A percentile compares a stretch with the other conserved stretches of the same genome.
These are phyloP conservation scores for Gelatoporia subvermispora DNA, from an alignment of 768 basidiomycete genomes.

Conservation along the genomic window DNA sequence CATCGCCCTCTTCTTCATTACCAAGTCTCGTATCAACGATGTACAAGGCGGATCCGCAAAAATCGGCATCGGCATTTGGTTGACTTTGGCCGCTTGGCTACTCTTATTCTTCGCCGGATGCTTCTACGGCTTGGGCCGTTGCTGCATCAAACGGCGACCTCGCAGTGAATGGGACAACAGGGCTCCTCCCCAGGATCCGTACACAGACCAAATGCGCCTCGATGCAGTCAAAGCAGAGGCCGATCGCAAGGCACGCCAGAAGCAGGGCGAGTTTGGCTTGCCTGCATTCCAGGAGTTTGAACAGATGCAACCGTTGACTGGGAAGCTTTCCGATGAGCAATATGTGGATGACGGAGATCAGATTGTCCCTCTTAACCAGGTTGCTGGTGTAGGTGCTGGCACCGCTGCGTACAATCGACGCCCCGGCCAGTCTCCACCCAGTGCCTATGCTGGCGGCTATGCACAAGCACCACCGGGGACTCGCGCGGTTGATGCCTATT, in stretches of 20 bases:
- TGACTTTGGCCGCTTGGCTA: constrained; percentile 82
- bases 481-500: constrained; percentile 74
- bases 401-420: constrained; percentile 17
- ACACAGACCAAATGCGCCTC: constrained; percentile 67
- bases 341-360: constrained; percentile 44
- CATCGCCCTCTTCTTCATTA: constrained; percentile 84
- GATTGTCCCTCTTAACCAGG: constrained; percentile 12
- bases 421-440: constrained; percentile 25
- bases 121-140: constrained; percentile 79
- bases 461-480: constrained; percentile 58
- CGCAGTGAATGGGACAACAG: constrained; percentile 35
- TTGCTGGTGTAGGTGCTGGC: constrained; percentile 19
- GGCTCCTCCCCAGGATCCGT: constrained; percentile 25
- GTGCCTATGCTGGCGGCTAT: constrained; percentile 50
- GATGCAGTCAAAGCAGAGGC: constrained; percentile 85
- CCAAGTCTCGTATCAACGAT: constrained; percentile 74
- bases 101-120: constrained; percentile 89
- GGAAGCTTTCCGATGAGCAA: constrained; percentile 50
- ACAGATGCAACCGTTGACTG: constrained; percentile 57
- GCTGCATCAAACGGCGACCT: constrained; percentile 66
- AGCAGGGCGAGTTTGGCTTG: constrained; percentile 57
- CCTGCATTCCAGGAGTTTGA: constrained; percentile 72
- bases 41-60: constrained; percentile 69
- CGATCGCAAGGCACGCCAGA: constrained; percentile 71
- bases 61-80: constrained; percentile 89